These are phyloP conservation scores for Colletotrichum musicola DNA, from an alignment of 2,329 filamentous ascomycete genomes.

Conservation along the genomic window DNA sequence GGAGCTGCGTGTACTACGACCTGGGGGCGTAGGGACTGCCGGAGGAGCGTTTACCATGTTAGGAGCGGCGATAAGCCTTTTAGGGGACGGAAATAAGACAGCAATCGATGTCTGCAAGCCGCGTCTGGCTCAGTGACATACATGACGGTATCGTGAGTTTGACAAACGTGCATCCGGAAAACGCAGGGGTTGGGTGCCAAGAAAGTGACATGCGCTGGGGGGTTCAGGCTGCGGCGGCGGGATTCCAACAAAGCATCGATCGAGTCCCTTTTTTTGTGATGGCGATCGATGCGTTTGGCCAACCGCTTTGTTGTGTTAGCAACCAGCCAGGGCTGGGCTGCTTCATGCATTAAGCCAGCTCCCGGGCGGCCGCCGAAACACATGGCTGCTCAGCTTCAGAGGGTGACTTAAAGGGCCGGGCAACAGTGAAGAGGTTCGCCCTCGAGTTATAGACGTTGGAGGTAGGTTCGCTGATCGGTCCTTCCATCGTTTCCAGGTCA, in stretches of 20 bases:
- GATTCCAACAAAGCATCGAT: constrained; percentile 27
- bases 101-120: not conserved
- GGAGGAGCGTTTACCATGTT: not conserved
- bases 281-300: constrained; percentile 16
- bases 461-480: not conserved
- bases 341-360: constrained; percentile 27
- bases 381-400: not conserved
- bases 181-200: constrained; percentile 30
- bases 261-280: not conserved
- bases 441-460: not conserved
- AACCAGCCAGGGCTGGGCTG: constrained; percentile 4
- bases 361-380: constrained; percentile 29
- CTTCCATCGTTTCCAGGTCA: too few species aligned
- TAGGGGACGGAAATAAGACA: not conserved
- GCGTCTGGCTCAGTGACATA: not conserved
- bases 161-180: not conserved
- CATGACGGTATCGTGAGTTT: constrained; percentile 2
- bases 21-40: constrained; percentile 59
- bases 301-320: constrained; percentile 20
- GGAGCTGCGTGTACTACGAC: constrained; percentile 88
- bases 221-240: constrained; percentile 17
- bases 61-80: not conserved
- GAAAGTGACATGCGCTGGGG: constrained; percentile 7
- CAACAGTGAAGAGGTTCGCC: too few species aligned
- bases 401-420: too few species aligned